Conservation (phyloP, 352 stramenopile genomes). For the Ochromonadaceae sp. region DNA sequence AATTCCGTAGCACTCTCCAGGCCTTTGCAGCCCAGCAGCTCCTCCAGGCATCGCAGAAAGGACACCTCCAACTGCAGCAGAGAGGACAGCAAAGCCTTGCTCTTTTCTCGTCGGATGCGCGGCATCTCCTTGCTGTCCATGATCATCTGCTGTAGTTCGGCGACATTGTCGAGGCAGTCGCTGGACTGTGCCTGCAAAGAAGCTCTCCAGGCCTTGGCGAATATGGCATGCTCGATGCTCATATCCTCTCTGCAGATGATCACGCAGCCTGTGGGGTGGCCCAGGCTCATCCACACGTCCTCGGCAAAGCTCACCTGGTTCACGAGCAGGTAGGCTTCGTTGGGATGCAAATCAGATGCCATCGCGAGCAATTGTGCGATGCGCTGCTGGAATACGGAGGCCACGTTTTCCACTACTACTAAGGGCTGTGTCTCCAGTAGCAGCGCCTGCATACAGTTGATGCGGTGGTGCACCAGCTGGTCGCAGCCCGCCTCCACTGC, state of each 20-base stretch:
- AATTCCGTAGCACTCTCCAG: conserved; percentile 7
- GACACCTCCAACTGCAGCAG: not conserved
- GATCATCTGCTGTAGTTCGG: not conserved
- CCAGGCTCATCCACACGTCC: conserved; percentile 8
- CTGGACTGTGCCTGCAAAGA: not conserved
- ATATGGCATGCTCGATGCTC: not conserved
- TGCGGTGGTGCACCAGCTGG: not conserved
- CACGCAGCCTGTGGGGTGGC: not conserved
- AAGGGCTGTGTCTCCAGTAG: not conserved
- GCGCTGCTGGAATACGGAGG: not conserved
- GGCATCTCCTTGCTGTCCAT: not conserved
- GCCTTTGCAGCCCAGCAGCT: not conserved
- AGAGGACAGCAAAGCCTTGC: not conserved
- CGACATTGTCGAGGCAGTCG: not conserved
- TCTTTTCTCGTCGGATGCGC: not conserved
- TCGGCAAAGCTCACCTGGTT: conserved; percentile 8
- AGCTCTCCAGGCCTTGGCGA: not conserved
- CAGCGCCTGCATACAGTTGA: not conserved
- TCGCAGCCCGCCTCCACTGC: not conserved
- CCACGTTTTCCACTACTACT: not conserved
- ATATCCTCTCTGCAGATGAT: not conserved
- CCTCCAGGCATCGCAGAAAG: not conserved
- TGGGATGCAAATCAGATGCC: not conserved
- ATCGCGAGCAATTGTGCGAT: not conserved
- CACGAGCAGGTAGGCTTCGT: not conserved